Evolutionary conservation across 352 stramenopile genomes (phyloP), one percentile per base, ranked within the genome.

Genomic region (Phytophthora cajani): DNA sequence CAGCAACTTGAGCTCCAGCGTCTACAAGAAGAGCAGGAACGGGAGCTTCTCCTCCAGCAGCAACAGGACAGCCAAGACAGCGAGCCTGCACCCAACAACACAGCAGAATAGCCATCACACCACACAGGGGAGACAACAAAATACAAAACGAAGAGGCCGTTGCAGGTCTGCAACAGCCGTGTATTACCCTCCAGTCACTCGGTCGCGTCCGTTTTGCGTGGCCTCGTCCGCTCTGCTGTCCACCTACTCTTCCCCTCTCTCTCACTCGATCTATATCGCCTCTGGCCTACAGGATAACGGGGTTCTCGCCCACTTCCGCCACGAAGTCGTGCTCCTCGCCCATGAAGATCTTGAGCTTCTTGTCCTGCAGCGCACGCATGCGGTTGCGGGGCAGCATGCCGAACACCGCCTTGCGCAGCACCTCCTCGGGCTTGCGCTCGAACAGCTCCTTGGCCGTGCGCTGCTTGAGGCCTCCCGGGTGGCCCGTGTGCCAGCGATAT

Each of bases 351-450:
- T 98, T 98, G 64, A 99, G 87, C 79, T 98, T 98, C 80, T 98
- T 90, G 67, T 98, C 95, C 69, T 98, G 97, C 58, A 93, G 78
- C 65, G 97, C 88, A 63, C 97, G 88, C 75, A 99, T 95, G 75
- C 97, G 97, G 82, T 99, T 99, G 66, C 98, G 94, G 69, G 97
- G 93, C 52, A 99, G 80, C 98, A 99, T 99, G 19, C 98, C 97
- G 54, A 97, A 92, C 49, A 99, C 95, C 5, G 97, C 97, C 69
- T 98, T 97, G 64, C 93, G 88, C 64, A 99, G 82, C 59, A 99
- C 93, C 40, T 98, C 92, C 72, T 98, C 95, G 23, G 97, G 96
- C 71, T 99, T 98, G 71, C 93, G 87, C 55, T 97, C 92, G 59
- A 98, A 91, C 73, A 99, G 87, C 64, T 99, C 91, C 62, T 96